These are phyloP conservation scores for Coemansia linderi DNA, from an alignment of 371 early-diverging fungal species.

Conservation along the genomic window DNA sequence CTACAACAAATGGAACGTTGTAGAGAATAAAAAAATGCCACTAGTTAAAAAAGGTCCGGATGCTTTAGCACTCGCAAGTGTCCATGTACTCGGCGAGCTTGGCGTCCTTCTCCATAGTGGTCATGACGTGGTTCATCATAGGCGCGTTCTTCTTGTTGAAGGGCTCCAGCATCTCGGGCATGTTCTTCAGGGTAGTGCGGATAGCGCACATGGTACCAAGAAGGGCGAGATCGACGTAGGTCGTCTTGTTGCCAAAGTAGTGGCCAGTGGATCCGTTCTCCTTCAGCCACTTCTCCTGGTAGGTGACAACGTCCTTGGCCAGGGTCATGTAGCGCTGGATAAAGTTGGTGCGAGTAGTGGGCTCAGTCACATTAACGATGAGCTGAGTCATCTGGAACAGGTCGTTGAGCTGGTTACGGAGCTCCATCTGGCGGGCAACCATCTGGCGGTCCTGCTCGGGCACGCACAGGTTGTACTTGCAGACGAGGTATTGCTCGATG, in stretches of 20 bases:
- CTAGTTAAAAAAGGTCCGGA: background rate
- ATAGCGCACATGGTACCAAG: slow-evolving; percentile 1
- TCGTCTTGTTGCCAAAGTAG: slow-evolving; percentile 52
- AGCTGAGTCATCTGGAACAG: slow-evolving; percentile 10
- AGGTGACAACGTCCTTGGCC: slow-evolving; percentile 16
- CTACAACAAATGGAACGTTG: background rate
- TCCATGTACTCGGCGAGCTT: background rate
- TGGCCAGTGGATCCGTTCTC: slow-evolving; percentile 54
- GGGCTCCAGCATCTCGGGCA: slow-evolving; percentile 7
- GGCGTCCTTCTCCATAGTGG: background rate
- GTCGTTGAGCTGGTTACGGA: slow-evolving; percentile 28
- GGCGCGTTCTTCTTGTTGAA: slow-evolving; percentile 20
- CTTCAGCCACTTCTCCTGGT: slow-evolving; percentile 43
- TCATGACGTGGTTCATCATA: slow-evolving; percentile 13
- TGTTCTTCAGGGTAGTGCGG: background rate
- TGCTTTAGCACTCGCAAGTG: background rate
- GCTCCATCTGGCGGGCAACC: slow-evolving; percentile 26
- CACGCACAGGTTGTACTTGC: slow-evolving; percentile 34
- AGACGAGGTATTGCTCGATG: slow-evolving; percentile 56
- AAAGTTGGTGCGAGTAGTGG: slow-evolving; percentile 3
- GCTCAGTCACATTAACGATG: slow-evolving; percentile 3
- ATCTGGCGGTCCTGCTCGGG: slow-evolving; percentile 20
- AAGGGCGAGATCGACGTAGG: slow-evolving; percentile 32
- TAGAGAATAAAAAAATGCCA: background rate
- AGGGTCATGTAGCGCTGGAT: slow-evolving; percentile 9